Base-by-base conservation (phyloP, 441 rosid genomes). In the Geranium incanum region DNA sequence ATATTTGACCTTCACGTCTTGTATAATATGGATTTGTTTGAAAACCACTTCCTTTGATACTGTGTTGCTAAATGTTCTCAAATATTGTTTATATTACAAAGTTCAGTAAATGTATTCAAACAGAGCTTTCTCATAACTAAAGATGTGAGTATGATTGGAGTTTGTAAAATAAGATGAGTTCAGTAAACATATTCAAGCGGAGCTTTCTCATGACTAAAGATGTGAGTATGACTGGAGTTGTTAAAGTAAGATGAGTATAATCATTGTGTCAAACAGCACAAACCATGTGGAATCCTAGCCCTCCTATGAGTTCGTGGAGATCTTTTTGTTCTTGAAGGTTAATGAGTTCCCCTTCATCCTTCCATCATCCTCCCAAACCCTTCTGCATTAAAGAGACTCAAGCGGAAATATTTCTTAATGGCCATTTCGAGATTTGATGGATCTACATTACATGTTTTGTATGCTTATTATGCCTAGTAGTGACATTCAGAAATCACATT, bases 1-100 rank as follows among this genome's bases (percentile, higher is more conserved):
- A 16, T 67, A 5, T 16, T 50, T 50, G 64, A 68, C 60, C 71
- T 77, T 36, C 36, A 37, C 52, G 38, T 36, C 19, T 33, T 65
- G 36, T 21, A 19, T 60, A 12, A 19, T 7, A 60, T 19, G 33
- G 33, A 18, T 19, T 60, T 12, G 33, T 60, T 60, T 59, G 64
- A 18, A 60, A 60, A 60, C 65, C 21, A 60, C 11, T 19, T 60
- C 11, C 65, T 6, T 48, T 48, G 57, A 12, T 48, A 48, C 57
- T 48, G n/a, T 12, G 57, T 15, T 48, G 57, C n/a, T 38, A 48
- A 48, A 48, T 48, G n/a, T 48, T 48, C 57, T 15, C 16, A 48
- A 48, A 48, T 3, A 13, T 48, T 48, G 57, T 12, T 48, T 48
- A 7, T 48, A 3, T 38, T 38, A 28, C 41, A 38, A 38, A 38